Percentiles rank a stretch among this genome's conserved stretches.
phyloP scores from a whole-genome alignment of 495 filamentous ascomycete genomes.

The Penicillium nucicola region DNA sequence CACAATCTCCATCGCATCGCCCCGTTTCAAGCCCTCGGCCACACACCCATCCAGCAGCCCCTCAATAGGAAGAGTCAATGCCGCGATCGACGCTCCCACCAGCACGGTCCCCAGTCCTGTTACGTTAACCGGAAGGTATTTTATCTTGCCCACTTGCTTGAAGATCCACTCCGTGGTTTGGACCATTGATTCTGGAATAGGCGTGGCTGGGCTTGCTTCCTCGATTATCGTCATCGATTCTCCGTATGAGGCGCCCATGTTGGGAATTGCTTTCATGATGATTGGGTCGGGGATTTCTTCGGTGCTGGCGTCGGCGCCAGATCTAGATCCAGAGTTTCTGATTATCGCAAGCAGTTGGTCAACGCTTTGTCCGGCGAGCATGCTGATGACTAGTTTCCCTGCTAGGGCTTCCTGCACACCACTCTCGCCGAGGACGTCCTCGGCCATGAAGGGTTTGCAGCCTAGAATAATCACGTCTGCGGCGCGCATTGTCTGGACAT shows the following conservation, averaged over 20 bases:
- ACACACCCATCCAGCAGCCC: conserved; percentile 41
- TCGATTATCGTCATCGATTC: conserved; percentile 37
- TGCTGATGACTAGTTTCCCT: conserved; percentile 80
- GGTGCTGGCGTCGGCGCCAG: neutral
- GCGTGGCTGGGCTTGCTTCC: conserved; percentile 7
- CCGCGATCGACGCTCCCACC: conserved; percentile 28
- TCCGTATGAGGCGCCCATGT: conserved; percentile 32
- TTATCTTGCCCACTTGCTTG: conserved; percentile 29
- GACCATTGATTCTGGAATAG: conserved; percentile 7
- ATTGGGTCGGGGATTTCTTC: conserved; percentile 7
- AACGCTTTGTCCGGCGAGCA: conserved; percentile 76
- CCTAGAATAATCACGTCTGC: conserved; percentile 34
- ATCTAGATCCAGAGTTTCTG: conserved; percentile 27
- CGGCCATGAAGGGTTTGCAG: conserved; percentile 36
- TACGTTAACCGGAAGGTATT: conserved; percentile 22
- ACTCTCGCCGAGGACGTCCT: conserved; percentile 23
- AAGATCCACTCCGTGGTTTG: conserved; percentile 26
- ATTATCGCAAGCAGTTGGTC: conserved; percentile 61
- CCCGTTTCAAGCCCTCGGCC: conserved; percentile 31
- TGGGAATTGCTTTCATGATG: conserved; percentile 34
- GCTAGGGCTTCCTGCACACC: conserved; percentile 39
- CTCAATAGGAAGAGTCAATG: conserved; percentile 33
- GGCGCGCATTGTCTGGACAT: conserved; percentile 22
- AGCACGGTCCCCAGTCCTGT: conserved; percentile 33
- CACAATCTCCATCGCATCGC: conserved; percentile 34